Evolutionary conservation across 495 filamentous ascomycete genomes (phyloP).

Genomic region (Hyaloscypha hepaticicola): DNA sequence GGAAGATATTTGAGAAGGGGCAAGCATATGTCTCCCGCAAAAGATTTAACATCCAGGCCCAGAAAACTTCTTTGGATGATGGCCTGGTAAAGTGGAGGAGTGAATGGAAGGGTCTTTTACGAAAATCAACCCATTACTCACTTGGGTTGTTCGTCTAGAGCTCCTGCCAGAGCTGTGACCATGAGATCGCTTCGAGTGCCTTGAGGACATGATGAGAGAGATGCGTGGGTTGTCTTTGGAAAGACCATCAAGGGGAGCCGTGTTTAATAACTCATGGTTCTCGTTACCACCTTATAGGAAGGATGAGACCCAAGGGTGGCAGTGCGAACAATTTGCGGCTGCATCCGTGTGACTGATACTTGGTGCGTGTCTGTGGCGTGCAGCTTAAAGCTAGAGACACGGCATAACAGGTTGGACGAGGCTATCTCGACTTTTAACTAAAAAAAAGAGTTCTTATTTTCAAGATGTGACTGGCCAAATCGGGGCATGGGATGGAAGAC

Average conservation of each 20-base stretch:
- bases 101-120: constrained; percentile 17
- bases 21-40: background rate
- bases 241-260: background rate
- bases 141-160: constrained; percentile 23
- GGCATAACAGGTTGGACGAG: background rate
- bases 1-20: background rate
- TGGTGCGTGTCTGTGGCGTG: background rate
- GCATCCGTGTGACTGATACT: background rate
- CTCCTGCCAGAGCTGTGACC: constrained; percentile 22
- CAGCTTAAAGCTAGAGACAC: background rate
- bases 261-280: background rate
- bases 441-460: background rate
- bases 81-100: background rate
- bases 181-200: constrained; percentile 11
- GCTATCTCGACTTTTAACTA: background rate
- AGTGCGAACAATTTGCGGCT: background rate
- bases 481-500: background rate
- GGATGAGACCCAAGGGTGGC: constrained; percentile 6
- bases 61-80: background rate
- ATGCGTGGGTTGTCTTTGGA: background rate
- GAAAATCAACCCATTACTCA: constrained; percentile 29
- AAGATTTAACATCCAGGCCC: background rate
- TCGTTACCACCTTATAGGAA: background rate
- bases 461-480: constrained; percentile 1
- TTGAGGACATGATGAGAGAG: constrained; percentile 22